phyloP scores from a whole-genome alignment of 2,329 filamentous ascomycete species.

The Cordyceps javanica region DNA sequence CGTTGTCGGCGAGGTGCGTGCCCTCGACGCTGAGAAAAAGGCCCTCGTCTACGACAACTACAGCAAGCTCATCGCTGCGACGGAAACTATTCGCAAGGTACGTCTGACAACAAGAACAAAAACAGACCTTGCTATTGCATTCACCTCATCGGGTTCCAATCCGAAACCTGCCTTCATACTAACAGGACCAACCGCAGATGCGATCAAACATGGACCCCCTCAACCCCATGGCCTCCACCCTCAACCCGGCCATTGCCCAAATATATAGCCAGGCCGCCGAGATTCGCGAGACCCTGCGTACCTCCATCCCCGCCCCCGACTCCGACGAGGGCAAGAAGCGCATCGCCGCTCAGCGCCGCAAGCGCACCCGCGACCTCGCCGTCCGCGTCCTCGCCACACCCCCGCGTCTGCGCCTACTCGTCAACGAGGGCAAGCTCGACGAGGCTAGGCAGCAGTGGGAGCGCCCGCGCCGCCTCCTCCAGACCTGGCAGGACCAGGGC shows the following conservation, averaged over 20 bases:
- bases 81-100: slow-evolving; percentile 84
- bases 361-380: slow-evolving; percentile 50
- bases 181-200: slow-evolving; percentile 45
- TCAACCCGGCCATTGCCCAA: slow-evolving; percentile 67
- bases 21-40: slow-evolving; percentile 92
- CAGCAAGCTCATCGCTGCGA: slow-evolving; percentile 91
- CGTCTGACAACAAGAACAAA: not conserved
- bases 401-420: slow-evolving; percentile 49
- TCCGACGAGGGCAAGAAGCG: slow-evolving; percentile 31
- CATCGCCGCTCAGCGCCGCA: slow-evolving; percentile 27
- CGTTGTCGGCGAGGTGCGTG: slow-evolving; percentile 74
- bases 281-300: slow-evolving; percentile 47
- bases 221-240: slow-evolving; percentile 65
- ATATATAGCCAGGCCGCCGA: slow-evolving; percentile 59
- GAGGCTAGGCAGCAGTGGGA: slow-evolving; percentile 55
- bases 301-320: slow-evolving; percentile 41
- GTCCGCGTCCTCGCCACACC: slow-evolving; percentile 57
- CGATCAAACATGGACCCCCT: slow-evolving; percentile 73
- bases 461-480: slow-evolving; percentile 44
- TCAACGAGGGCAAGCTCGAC: slow-evolving; percentile 52
- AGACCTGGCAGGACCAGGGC: slow-evolving; percentile 48
- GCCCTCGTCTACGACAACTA: slow-evolving; percentile 98
- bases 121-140: too few relatives aligned
- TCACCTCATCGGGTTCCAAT: too few relatives aligned
- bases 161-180: not conserved